Conservation (phyloP, 2,329 filamentous ascomycete species). For the Neopestalotiopsis rosae region DNA sequence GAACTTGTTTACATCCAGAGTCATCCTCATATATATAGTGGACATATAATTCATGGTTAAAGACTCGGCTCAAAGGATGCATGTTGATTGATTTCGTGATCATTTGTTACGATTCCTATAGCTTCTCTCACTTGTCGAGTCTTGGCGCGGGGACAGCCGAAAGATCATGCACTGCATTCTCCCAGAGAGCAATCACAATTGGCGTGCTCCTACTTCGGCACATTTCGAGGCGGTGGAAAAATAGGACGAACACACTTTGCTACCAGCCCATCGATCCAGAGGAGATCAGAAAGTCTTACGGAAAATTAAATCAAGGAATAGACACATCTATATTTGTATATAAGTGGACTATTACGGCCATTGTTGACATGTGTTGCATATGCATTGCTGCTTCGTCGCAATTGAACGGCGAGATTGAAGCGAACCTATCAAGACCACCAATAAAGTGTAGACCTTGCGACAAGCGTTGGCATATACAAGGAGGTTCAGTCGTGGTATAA, state of each 20-base stretch:
- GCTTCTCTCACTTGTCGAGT: background rate
- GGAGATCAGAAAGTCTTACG: too few species aligned
- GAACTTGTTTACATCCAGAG: background rate
- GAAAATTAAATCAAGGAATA: background rate
- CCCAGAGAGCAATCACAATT: background rate
- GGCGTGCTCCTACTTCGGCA: background rate
- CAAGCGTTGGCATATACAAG: too few species aligned
- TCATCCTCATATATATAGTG: background rate
- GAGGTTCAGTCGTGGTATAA: too few species aligned
- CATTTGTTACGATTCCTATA: background rate
- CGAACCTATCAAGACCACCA: too few species aligned
- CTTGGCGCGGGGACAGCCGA: background rate
- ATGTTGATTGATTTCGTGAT: too few species aligned
- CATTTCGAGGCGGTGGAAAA: background rate
- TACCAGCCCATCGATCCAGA: too few species aligned
- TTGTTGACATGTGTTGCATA: background rate
- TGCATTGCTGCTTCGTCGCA: background rate
- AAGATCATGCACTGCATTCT: background rate
- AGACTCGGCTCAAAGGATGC: too few species aligned
- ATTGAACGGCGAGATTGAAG: background rate
- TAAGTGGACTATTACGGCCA: background rate
- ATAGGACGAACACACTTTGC: background rate
- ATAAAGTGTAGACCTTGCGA: too few species aligned
- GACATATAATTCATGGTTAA: background rate
- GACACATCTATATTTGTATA: background rate